Conservation (phyloP, 176 grass and related monocot species). For the Aegilops tauschii region DNA sequence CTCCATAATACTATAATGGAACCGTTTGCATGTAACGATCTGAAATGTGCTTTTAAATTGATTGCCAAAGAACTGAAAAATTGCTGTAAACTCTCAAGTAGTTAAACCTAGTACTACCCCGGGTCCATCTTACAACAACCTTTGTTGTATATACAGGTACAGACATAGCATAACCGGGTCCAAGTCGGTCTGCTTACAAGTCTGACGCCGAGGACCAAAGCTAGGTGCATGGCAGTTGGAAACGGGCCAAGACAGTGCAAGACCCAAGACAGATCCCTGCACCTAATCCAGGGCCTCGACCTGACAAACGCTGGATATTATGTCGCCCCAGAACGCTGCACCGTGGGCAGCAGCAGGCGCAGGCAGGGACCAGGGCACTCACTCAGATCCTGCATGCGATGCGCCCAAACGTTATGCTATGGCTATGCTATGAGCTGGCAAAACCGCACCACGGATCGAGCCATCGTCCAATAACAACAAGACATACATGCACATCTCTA, state of each 20-base stretch:
- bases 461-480: not conserved
- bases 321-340: not conserved
- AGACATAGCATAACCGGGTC: not conserved
- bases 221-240: not conserved
- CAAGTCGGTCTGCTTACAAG: not conserved
- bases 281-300: not conserved
- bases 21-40: too few species aligned
- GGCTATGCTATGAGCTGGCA: not conserved
- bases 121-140: too few species aligned
- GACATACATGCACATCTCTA: not conserved
- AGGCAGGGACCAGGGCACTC: conserved; percentile 9
- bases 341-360: not conserved
- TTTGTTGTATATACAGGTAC: not conserved
- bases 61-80: too few species aligned
- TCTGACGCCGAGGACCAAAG: not conserved
- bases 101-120: too few species aligned
- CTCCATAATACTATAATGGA: too few species aligned
- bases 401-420: not conserved
- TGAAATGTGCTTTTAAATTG: too few species aligned
- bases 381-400: not conserved
- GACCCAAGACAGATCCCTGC: conserved; percentile 12
- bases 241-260: not conserved
- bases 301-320: conserved; percentile 6
- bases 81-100: too few species aligned
- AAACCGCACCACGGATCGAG: not conserved